A percentile compares a stretch with the other conserved stretches of the same genome.
Evolutionary conservation across 768 basidiomycete species (phyloP).

Genomic region (Kwoniella bestiolae): DNA sequence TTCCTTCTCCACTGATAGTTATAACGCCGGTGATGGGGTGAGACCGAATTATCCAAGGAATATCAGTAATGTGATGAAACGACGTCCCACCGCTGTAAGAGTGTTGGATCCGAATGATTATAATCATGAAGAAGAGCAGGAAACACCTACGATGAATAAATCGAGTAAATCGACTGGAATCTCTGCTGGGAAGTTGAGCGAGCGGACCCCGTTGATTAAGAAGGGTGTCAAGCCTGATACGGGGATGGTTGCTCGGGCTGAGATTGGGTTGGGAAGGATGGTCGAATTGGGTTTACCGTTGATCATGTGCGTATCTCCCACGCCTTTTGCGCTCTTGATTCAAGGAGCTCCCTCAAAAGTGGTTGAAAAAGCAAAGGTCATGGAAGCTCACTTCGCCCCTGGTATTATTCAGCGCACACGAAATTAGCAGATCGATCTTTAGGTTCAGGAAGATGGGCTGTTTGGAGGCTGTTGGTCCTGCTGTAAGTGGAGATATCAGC

Average conservation of each 20-base stretch:
- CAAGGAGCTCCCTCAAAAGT: no score
- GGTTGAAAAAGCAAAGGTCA: no score
- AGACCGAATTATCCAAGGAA: conserved; percentile 11
- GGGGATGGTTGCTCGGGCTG: conserved; percentile 61
- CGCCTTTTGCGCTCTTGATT: no score
- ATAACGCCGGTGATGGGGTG: neutral
- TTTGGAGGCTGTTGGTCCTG: conserved; percentile 86
- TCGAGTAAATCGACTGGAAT: neutral
- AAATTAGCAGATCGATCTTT: conserved; percentile 72
- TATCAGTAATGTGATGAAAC: conserved; percentile 21
- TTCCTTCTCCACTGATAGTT: neutral
- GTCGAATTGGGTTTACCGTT: conserved; percentile 73
- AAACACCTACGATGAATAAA: neutral
- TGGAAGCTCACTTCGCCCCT: conserved; percentile 22
- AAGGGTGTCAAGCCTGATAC: conserved; percentile 46
- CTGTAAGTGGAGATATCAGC: conserved; percentile 61
- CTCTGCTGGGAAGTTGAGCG: conserved; percentile 4
- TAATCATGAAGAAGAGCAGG: conserved; percentile 4
- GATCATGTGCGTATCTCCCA: conserved; percentile 73
- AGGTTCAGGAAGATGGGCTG: conserved; percentile 77
- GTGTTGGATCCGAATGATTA: conserved; percentile 22
- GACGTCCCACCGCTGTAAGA: conserved; percentile 46
- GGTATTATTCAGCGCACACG: conserved; percentile 75
- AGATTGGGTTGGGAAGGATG: conserved; percentile 67
- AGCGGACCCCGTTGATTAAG: conserved; percentile 52